phyloP scores from a whole-genome alignment of 2,329 filamentous ascomycete genomes.

The Metarhizium anisopliae region DNA sequence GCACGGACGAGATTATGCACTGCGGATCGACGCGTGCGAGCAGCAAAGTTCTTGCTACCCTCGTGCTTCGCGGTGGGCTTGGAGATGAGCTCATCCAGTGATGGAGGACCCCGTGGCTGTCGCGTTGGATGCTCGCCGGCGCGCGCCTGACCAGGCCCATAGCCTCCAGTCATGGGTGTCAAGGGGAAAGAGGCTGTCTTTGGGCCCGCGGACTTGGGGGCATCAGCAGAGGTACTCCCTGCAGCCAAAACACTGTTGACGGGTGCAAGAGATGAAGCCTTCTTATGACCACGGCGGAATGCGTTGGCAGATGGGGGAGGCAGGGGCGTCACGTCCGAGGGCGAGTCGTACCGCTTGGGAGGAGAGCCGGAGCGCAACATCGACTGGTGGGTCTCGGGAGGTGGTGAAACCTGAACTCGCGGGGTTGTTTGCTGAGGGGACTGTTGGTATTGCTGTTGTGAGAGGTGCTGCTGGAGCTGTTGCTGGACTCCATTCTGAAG shows the following conservation, averaged over 20 bases:
- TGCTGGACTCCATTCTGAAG: constrained; percentile 17
- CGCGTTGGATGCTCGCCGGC: constrained; percentile 91
- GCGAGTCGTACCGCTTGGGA: constrained; percentile 59
- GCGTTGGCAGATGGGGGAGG: constrained; percentile 84
- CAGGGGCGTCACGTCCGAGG: constrained; percentile 59
- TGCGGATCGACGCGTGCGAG: constrained; percentile 84
- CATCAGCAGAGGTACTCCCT: constrained; percentile 30
- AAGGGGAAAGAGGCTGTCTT: constrained; percentile 74
- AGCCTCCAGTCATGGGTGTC: constrained; percentile 74
- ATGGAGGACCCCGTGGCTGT: constrained; percentile 86
- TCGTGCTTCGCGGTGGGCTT: constrained; percentile 91
- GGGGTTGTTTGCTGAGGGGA: constrained; percentile 47
- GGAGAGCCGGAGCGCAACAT: constrained; percentile 55
- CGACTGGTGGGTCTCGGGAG: constrained; percentile 48
- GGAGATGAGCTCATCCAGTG: constrained; percentile 79
- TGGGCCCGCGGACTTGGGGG: constrained; percentile 54
- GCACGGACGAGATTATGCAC: constrained; percentile 87
- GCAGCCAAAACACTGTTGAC: constrained; percentile 42
- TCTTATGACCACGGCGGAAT: constrained; percentile 91
- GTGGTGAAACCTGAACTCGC: constrained; percentile 74
- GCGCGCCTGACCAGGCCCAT: constrained; percentile 85
- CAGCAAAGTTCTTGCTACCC: constrained; percentile 94
- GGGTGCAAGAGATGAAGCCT: constrained; percentile 66
- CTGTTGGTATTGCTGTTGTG: constrained; percentile 32
- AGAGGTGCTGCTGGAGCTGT: constrained; percentile 31